Evolutionary conservation across 768 basidiomycete species (phyloP).

Genomic region (Cytidiella melzeri): DNA sequence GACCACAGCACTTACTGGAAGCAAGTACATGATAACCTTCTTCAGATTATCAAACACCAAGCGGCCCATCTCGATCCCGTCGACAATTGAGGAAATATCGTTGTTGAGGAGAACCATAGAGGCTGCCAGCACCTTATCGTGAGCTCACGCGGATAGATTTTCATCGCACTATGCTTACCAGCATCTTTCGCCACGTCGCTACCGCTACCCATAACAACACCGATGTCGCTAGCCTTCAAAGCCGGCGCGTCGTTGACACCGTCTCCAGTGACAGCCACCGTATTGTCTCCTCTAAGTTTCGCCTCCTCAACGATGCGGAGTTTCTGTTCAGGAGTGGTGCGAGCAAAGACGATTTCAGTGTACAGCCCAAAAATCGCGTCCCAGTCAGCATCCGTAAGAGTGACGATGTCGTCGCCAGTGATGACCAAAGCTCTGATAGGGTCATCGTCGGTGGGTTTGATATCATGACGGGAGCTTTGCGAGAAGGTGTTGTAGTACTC

Average conservation of each 20-base stretch:
- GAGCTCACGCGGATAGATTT: too few relatives aligned
- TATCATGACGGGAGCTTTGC: conserved; percentile 10
- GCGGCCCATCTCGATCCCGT: conserved; percentile 60
- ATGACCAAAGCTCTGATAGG: conserved; percentile 34
- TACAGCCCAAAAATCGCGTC: conserved; percentile 32
- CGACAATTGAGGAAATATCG: conserved; percentile 60
- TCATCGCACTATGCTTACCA: conserved; percentile 30
- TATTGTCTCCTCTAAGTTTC: conserved; percentile 43
- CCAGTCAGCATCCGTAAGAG: conserved; percentile 34
- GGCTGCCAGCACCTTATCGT: too few relatives aligned
- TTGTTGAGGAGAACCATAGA: conserved; percentile 60
- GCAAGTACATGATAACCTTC: conserved; percentile 48
- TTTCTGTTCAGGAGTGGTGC: conserved; percentile 62
- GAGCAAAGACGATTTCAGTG: conserved; percentile 53
- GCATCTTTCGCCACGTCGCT: conserved; percentile 52
- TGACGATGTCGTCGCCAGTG: conserved; percentile 38
- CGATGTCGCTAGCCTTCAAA: conserved; percentile 54
- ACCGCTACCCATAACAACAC: conserved; percentile 52
- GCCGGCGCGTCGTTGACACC: conserved; percentile 59
- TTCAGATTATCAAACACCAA: conserved; percentile 60
- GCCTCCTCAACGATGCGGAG: conserved; percentile 56
- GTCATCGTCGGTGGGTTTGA: conserved; percentile 34
- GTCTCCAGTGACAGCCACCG: conserved; percentile 63
- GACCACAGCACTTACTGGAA: conserved; percentile 51
- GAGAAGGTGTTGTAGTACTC: conserved; percentile 16